Evolutionary conservation across 495 filamentous ascomycete genomes (phyloP).

Genomic region (Corynascus novoguineensis): DNA sequence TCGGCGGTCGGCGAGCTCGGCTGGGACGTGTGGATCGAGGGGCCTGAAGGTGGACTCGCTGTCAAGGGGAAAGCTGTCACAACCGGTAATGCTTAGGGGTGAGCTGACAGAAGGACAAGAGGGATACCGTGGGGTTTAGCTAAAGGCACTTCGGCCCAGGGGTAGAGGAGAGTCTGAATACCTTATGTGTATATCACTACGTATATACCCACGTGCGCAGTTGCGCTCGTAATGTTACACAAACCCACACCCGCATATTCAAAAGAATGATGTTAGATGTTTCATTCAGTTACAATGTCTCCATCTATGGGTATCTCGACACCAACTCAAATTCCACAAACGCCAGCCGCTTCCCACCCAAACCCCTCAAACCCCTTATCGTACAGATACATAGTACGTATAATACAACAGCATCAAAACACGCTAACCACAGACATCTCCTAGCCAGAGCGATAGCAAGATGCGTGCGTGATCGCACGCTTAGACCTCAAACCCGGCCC

Average conservation of each 20-base stretch:
- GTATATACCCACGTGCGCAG: no score
- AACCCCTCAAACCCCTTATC: background rate
- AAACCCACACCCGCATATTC: no score
- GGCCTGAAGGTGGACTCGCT: constrained; percentile 51
- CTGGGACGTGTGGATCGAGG: constrained; percentile 67
- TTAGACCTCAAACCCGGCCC: constrained; percentile 16
- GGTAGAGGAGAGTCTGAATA: background rate
- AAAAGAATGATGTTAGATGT: no score
- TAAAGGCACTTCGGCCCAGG: background rate
- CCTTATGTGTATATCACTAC: no score
- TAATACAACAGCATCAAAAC: background rate
- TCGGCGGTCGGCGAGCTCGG: constrained; percentile 13
- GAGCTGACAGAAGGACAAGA: background rate
- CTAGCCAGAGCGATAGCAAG: background rate
- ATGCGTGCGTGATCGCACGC: background rate
- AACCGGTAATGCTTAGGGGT: background rate
- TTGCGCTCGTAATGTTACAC: no score
- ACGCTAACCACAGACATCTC: background rate
- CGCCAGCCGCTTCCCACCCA: background rate
- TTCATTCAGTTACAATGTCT: background rate
- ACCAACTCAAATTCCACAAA: background rate
- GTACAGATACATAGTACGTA: background rate
- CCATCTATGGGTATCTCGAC: constrained; percentile 11
- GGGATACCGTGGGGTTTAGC: background rate
- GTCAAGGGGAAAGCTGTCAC: constrained; percentile 47